Percentiles rank a stretch among this genome's conserved stretches.
These are phyloP conservation scores for Trypanosoma cruzi DNA, from an alignment of 208 protist genomes.

Conservation along the genomic window DNA sequence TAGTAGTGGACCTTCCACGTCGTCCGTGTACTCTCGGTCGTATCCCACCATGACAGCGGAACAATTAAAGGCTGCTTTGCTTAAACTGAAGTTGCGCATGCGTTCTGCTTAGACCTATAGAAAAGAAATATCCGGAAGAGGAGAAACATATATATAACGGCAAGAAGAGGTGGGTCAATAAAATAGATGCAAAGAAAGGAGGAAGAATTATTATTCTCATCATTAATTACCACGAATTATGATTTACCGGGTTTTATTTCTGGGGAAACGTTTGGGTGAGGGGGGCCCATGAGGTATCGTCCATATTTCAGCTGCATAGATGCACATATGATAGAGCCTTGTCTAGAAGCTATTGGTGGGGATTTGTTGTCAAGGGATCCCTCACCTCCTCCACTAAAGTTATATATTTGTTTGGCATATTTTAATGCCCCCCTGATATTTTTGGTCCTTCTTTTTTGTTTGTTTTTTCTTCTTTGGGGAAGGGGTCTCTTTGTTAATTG, in stretches of 20 bases:
- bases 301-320: conserved; percentile 2
- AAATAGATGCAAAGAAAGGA: neutral
- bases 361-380: neutral
- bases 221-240: neutral
- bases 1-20: neutral
- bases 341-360: neutral
- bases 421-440: neutral
- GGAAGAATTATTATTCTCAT: neutral
- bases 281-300: neutral
- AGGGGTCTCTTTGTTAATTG: neutral
- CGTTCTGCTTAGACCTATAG: conserved; percentile 21
- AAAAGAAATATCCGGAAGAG: neutral
- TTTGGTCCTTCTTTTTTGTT: neutral
- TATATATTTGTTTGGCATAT: neutral
- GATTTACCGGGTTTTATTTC: neutral
- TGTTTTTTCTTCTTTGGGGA: neutral
- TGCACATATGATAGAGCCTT: conserved; percentile 4
- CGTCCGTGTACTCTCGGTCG: conserved; percentile 14
- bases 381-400: neutral
- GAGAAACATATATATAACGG: neutral
- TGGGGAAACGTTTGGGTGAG: neutral
- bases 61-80: conserved; percentile 64
- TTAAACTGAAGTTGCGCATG: conserved; percentile 64
- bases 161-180: neutral
- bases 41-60: conserved; percentile 71